A percentile compares a stretch with the other conserved stretches of the same genome.
These are phyloP conservation scores for Hansenula lynferdii DNA, from an alignment of 1,139 yeast species.

Conservation along the genomic window DNA sequence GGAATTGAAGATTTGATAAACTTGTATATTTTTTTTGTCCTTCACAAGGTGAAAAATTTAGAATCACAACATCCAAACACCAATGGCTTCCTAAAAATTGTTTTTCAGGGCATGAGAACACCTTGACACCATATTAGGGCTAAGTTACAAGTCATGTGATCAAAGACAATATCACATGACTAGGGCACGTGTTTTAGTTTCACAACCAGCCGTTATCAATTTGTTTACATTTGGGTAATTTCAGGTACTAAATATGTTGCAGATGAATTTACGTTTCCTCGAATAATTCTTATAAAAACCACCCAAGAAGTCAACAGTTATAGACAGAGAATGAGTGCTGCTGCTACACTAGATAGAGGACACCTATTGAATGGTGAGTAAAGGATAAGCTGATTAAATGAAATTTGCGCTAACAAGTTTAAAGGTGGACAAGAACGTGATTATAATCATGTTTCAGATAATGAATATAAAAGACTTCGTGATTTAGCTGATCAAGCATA, in stretches of 20 bases:
- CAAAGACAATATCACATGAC: too few species aligned
- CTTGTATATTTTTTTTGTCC: background rate
- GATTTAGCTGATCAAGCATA: conserved; percentile 65
- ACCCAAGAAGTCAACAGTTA: too few species aligned
- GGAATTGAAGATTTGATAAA: background rate
- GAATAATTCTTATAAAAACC: too few species aligned
- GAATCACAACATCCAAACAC: background rate
- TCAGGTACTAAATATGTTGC: conserved; percentile 3
- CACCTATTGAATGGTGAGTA: conserved; percentile 2
- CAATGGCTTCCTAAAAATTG: background rate
- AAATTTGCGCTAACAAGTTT: background rate
- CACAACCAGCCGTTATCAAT: conserved; percentile 1
- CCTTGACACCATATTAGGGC: background rate
- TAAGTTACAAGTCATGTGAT: background rate
- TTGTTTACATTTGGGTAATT: conserved; percentile 2
- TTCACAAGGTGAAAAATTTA: background rate
- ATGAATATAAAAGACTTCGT: conserved; percentile 60
- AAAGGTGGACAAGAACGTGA: conserved; percentile 36
- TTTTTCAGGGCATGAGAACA: background rate
- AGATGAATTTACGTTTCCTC: too few species aligned
- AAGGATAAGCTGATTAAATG: too few species aligned
- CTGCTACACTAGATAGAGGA: conserved; percentile 2
- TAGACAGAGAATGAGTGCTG: conserved; percentile 6
- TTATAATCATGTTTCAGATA: conserved; percentile 71
- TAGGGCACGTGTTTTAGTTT: background rate